Conservation (phyloP, 2,329 filamentous ascomycete genomes). For the Eutypella sp. region DNA sequence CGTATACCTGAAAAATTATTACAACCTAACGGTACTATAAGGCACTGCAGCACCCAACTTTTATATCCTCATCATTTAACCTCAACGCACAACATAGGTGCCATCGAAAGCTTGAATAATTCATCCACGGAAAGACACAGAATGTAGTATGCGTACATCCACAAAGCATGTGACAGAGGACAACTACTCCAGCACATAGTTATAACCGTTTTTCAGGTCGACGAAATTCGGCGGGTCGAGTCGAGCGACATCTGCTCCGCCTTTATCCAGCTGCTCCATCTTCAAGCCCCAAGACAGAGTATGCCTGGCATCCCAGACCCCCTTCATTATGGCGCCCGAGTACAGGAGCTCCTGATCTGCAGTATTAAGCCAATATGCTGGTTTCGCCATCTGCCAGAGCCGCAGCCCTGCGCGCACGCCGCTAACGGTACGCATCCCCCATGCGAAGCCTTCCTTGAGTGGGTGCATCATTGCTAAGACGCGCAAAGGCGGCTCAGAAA, state of each 20-base stretch:
- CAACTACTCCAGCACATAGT: conserved; percentile 5
- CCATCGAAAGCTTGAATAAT: too few relatives aligned
- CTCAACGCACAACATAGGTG: too few relatives aligned
- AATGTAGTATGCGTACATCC: too few relatives aligned
- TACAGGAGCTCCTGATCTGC: conserved; percentile 2
- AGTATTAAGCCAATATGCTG: conserved; percentile 9
- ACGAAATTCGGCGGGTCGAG: conserved; percentile 2
- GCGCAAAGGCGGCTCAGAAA: background rate
- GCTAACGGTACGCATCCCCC: background rate
- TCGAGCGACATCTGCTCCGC: background rate
- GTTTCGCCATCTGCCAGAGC: conserved; percentile 3
- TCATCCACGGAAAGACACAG: too few relatives aligned
- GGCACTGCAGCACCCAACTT: background rate
- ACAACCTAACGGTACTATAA: background rate
- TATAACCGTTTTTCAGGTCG: conserved; percentile 4
- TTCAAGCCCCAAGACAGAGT: conserved; percentile 1
- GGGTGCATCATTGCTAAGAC: conserved; percentile 10
- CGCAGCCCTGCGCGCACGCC: conserved; percentile 5
- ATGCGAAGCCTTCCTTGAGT: conserved; percentile 8
- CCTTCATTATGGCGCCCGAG: conserved; percentile 2
- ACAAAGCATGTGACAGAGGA: too few relatives aligned
- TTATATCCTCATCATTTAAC: too few relatives aligned
- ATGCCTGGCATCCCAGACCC: background rate
- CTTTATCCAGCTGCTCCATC: background rate
- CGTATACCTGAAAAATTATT: background rate